Evolutionary conservation across 108 stramenopile species (phyloP), one percentile per base, ranked within the genome.

Genomic region (Conticribra guillardii): DNA sequence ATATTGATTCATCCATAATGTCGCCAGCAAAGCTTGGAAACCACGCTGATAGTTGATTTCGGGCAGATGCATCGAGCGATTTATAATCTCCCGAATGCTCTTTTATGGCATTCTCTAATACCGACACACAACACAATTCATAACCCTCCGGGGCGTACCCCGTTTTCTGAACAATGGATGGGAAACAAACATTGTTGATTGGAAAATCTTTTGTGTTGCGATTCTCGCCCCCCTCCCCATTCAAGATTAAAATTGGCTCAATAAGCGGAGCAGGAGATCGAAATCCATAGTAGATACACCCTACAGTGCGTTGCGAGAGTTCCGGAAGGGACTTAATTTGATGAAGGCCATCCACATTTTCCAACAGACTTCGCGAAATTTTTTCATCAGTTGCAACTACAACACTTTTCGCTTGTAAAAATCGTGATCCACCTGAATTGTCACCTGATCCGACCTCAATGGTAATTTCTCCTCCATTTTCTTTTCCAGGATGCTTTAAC

Each of bases 171-270:
- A 96, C 91, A 9, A 87, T 78, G 3, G 91, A 91, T 9, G 91
- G 94, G 53, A 96, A 96, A 69, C 94, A 92, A 56, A 91, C 69
- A 62, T 91, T 95, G 81, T 95, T 95, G 54, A 90, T 85, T 19
- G 90, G 91, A 54, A 54, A 66, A 14, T 74, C 67, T 32, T 47
- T 76, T n/a, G 70, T 65, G 21, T 78, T 78, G 16, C 79, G 81
- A 24, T 66, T 50, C 19, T 52, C 54, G 3, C 62, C 21, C 18
- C 74, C 72, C 47, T 80, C 76, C 14, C 94, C 91, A 47, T 90
- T 93, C 44, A 96, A 63, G 33, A 96, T 80, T 24, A 96, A 65
- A 55, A 96, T 89, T 11, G 94, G 91, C 33, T 96, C 94, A 21
- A 60, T 45, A 1, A 96, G 79, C 1, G 94, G 94, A 9, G 90